Evolutionary conservation across 768 basidiomycete genomes (phyloP).

Genomic region (Suillus luteus): DNA sequence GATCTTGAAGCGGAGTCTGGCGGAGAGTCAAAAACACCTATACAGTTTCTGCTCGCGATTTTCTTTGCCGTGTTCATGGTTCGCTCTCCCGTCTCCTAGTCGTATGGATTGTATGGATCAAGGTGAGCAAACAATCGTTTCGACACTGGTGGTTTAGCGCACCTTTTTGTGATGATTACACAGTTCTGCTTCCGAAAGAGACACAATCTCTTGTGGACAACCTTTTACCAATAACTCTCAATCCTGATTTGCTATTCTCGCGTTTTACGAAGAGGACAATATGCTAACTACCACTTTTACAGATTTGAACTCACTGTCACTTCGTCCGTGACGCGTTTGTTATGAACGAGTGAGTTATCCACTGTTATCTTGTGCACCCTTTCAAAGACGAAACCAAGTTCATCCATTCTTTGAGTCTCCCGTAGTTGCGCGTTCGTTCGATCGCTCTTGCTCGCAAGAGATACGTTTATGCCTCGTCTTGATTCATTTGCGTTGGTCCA

Average conservation of each 20-base stretch:
- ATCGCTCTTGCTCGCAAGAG: slow-evolving; percentile 40
- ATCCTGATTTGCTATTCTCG: slow-evolving; percentile 44
- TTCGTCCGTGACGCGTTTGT: background rate
- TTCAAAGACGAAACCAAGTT: slow-evolving; percentile 72
- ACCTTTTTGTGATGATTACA: slow-evolving; percentile 47
- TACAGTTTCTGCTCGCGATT: slow-evolving; percentile 38
- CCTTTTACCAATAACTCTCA: slow-evolving; percentile 46
- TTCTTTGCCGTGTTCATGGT: background rate
- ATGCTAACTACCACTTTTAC: slow-evolving; percentile 10
- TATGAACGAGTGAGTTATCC: slow-evolving; percentile 16
- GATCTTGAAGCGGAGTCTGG: background rate
- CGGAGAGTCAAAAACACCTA: slow-evolving; percentile 30
- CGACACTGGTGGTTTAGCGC: background rate
- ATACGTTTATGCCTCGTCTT: slow-evolving; percentile 48
- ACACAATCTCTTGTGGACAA: slow-evolving; percentile 76
- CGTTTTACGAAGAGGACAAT: background rate
- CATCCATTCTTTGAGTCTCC: slow-evolving; percentile 81
- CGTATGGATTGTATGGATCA: slow-evolving; percentile 12
- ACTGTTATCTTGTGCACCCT: background rate
- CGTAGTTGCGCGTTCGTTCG: slow-evolving; percentile 33
- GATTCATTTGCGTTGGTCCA: slow-evolving; percentile 43
- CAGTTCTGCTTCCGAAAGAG: slow-evolving; percentile 89
- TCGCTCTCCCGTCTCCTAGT: slow-evolving; percentile 9
- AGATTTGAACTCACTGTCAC: background rate
- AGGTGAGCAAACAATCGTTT: slow-evolving; percentile 1